Evolutionary conservation across 768 basidiomycete genomes (phyloP).

Genomic region (Macrolepiota dolichaula): DNA sequence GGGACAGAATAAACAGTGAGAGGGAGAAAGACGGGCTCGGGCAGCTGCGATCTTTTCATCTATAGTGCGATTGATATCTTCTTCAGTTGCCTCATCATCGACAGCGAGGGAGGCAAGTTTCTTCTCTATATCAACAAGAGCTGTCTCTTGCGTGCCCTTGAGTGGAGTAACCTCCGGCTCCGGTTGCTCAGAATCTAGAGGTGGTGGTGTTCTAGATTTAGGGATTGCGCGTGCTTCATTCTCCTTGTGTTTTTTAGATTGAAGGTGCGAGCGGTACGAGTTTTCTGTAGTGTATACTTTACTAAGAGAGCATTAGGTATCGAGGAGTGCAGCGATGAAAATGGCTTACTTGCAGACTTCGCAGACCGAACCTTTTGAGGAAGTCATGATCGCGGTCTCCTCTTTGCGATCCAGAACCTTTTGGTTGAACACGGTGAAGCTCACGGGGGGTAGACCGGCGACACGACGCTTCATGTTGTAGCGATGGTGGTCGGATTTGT

Average conservation of each 20-base stretch:
- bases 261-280: constrained; percentile 82
- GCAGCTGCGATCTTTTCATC: constrained; percentile 76
- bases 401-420: constrained; percentile 80
- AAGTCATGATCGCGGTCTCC: constrained; percentile 68
- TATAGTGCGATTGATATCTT: constrained; percentile 54
- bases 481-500: constrained; percentile 91
- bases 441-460: constrained; percentile 84
- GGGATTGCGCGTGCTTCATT: constrained; percentile 51
- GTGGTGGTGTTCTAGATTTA: constrained; percentile 15
- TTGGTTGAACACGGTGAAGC: constrained; percentile 72
- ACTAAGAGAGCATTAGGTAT: constrained; percentile 35
- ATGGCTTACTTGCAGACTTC: constrained; percentile 76
- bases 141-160: constrained; percentile 15
- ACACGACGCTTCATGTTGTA: constrained; percentile 99
- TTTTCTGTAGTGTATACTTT: constrained; percentile 90
- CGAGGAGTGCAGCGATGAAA: neutral
- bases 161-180: neutral
- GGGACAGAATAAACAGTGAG: constrained; percentile 86
- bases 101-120: constrained; percentile 15
- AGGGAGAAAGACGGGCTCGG: constrained; percentile 54
- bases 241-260: constrained; percentile 88
- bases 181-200: neutral
- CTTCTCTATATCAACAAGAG: constrained; percentile 12
- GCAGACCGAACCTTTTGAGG: constrained; percentile 61
- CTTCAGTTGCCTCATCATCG: constrained; percentile 31